phyloP scores from a whole-genome alignment of 2,329 filamentous ascomycete genomes.

The Fusarium sp. region DNA sequence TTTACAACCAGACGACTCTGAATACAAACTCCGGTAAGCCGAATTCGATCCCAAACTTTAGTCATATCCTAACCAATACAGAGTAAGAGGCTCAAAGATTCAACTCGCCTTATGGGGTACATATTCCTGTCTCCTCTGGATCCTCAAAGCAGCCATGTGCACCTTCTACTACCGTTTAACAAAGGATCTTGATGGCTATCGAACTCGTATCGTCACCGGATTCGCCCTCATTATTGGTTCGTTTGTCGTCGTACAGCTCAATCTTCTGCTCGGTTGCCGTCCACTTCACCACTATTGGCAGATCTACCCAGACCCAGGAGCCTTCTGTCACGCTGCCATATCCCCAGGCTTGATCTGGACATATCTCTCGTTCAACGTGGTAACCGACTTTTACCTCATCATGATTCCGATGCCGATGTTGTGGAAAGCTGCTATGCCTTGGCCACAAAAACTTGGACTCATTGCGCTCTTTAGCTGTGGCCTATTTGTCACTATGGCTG shows the following conservation, averaged over 20 bases:
- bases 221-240: slow-evolving; percentile 61
- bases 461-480: slow-evolving; percentile 55
- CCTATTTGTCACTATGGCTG: slow-evolving; percentile 55
- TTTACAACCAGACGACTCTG: slow-evolving; percentile 56
- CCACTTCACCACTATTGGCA: slow-evolving; percentile 68
- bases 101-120: slow-evolving; percentile 66
- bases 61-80: slow-evolving; percentile 26
- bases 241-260: slow-evolving; percentile 61
- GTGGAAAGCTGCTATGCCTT: slow-evolving; percentile 52
- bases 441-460: slow-evolving; percentile 53
- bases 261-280: slow-evolving; percentile 63
- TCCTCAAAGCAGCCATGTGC: slow-evolving; percentile 66
- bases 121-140: slow-evolving; percentile 65
- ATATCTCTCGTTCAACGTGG: slow-evolving; percentile 63
- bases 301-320: slow-evolving; percentile 67
- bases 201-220: slow-evolving; percentile 60
- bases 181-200: slow-evolving; percentile 55
- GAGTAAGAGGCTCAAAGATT: slow-evolving; percentile 66
- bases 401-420: slow-evolving; percentile 67
- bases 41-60: fast-evolving
- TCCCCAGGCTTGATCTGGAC: slow-evolving; percentile 63
- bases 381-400: slow-evolving; percentile 68
- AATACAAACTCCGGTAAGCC: slow-evolving; percentile 56
- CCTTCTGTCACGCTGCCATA: slow-evolving; percentile 60
- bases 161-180: slow-evolving; percentile 67